Percentiles rank a stretch among this genome's conserved stretches.
Evolutionary conservation across 768 basidiomycete species (phyloP).

Genomic region (Chalciporus chontae): DNA sequence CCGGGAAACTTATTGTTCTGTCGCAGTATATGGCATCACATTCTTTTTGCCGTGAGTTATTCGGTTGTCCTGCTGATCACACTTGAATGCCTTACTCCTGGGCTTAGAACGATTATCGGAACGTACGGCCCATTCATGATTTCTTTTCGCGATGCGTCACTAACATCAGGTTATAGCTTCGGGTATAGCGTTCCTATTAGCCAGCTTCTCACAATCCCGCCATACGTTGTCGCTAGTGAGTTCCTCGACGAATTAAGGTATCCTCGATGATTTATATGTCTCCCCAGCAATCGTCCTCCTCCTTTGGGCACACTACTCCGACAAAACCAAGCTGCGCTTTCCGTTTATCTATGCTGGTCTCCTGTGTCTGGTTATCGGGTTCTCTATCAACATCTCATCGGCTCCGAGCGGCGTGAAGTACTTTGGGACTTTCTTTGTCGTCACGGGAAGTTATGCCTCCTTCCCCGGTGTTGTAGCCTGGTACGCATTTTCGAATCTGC

Average conservation of each 20-base stretch:
- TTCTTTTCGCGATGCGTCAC: neutral
- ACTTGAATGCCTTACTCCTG: neutral
- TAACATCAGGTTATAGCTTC: conserved; percentile 39
- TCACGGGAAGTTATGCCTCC: conserved; percentile 54
- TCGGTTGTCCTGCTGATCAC: neutral
- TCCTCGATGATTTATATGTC: neutral
- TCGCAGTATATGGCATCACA: conserved; percentile 63
- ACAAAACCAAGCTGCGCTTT: conserved; percentile 49
- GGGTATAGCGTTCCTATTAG: conserved; percentile 54
- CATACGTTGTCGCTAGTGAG: conserved; percentile 61
- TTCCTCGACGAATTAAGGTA: neutral
- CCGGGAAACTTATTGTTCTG: conserved; percentile 1
- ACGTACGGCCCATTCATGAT: conserved; percentile 29
- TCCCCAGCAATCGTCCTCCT: conserved; percentile 48
- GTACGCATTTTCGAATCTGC: conserved; percentile 32
- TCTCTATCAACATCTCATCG: conserved; percentile 58
- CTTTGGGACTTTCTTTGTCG: conserved; percentile 68
- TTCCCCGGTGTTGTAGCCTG: conserved; percentile 63
- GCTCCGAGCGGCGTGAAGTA: conserved; percentile 57
- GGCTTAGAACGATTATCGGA: conserved; percentile 54
- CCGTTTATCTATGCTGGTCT: conserved; percentile 57
- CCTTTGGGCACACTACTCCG: conserved; percentile 54
- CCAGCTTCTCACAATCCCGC: conserved; percentile 66
- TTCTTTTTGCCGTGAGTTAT: conserved; percentile 62
- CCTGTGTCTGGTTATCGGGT: conserved; percentile 52